A percentile compares a stretch with the other conserved stretches of the same genome.
Conservation (phyloP, 331 rosid genomes). For the Acacia pycnantha region DNA sequence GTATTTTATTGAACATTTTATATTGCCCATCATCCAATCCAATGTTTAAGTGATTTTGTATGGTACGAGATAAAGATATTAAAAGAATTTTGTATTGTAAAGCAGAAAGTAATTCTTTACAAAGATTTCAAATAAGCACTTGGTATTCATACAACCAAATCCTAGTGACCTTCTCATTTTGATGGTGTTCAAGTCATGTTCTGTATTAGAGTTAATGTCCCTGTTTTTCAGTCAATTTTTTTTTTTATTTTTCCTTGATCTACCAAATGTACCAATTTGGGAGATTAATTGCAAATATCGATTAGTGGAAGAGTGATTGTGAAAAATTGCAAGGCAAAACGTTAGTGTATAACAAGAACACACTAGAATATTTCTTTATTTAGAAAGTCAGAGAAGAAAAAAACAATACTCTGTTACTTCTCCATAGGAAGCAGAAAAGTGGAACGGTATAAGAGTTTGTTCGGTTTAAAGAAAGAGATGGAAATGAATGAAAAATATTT, state of each 20-base stretch:
- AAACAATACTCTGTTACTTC: not conserved
- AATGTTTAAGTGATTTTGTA: too few relatives aligned
- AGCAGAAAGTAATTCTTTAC: too few relatives aligned
- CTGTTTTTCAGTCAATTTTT: not conserved
- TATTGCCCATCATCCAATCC: too few relatives aligned
- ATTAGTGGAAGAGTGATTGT: constrained; percentile 1
- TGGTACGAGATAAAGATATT: too few relatives aligned
- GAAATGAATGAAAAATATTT: too few relatives aligned
- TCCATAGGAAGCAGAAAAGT: not conserved
- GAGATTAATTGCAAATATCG: not conserved
- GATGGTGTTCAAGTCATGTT: not conserved
- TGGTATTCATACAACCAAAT: too few relatives aligned
- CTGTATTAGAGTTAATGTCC: not conserved
- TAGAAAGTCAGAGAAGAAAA: not conserved
- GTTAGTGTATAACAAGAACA: not conserved
- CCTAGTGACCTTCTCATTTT: too few relatives aligned
- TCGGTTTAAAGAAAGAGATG: too few relatives aligned
- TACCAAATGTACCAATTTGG: constrained; percentile 14
- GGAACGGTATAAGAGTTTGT: not conserved
- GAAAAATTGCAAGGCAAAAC: not conserved
- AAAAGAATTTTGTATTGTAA: too few relatives aligned
- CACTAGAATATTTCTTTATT: not conserved
- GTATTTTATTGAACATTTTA: too few relatives aligned
- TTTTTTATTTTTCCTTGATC: not conserved
- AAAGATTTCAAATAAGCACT: too few relatives aligned